phyloP scores from a whole-genome alignment of 192 early-diverging fungal genomes.

The Coemansia sp. region DNA sequence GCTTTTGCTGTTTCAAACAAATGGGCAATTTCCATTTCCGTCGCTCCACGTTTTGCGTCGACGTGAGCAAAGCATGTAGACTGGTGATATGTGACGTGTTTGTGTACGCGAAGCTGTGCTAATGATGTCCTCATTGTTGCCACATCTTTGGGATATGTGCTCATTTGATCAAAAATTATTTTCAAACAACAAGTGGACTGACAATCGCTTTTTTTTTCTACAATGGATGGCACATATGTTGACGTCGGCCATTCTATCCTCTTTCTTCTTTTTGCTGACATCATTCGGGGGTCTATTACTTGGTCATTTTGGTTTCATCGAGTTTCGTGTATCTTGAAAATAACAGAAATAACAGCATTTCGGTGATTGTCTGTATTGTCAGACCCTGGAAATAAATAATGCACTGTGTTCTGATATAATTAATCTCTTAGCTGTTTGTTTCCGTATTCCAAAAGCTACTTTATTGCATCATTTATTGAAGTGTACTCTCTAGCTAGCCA shows the following conservation, averaged over 20 bases:
- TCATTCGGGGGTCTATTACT: no score
- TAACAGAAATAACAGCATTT: background rate
- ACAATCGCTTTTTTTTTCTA: background rate
- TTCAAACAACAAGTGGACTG: background rate
- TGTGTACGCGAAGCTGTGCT: background rate
- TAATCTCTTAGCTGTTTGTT: background rate
- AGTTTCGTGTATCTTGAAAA: background rate
- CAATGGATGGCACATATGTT: no score
- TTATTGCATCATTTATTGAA: background rate
- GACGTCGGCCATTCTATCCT: no score
- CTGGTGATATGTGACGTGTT: background rate
- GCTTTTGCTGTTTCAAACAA: no score
- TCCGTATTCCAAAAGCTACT: background rate
- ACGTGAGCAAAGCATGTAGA: no score
- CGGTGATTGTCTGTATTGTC: background rate
- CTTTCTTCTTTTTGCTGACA: no score
- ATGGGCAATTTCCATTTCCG: no score
- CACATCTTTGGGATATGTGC: background rate
- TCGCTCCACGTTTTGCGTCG: background rate
- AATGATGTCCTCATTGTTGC: background rate
- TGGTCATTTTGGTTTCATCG: background rate
- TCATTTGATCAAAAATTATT: background rate
- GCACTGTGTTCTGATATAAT: background rate
- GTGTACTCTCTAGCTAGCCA: background rate
- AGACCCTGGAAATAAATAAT: no score